Evolutionary conservation across 1,139 yeast species (phyloP).

Genomic region (Blastobotrys elegans): DNA sequence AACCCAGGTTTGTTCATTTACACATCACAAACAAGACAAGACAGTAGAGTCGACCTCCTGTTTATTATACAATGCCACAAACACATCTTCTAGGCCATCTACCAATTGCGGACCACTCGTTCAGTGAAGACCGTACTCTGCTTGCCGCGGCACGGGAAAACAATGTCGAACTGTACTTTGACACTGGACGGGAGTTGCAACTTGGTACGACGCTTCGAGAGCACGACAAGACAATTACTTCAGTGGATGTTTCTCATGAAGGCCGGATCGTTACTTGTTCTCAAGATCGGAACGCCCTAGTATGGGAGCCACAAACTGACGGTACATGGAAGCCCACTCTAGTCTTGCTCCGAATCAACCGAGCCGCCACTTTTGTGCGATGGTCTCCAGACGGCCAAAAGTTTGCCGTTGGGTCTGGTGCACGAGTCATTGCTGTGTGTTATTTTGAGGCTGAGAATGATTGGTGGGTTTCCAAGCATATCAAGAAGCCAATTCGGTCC

Average conservation of each 20-base stretch:
- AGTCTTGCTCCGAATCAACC: conserved; percentile 83
- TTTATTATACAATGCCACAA: conserved; percentile 17
- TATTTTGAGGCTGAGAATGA: conserved; percentile 94
- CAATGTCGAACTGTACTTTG: conserved; percentile 65
- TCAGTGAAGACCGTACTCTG: conserved; percentile 60
- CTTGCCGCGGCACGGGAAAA: conserved; percentile 81
- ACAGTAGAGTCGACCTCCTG: conserved; percentile 34
- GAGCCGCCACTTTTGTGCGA: conserved; percentile 89
- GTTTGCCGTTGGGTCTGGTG: conserved; percentile 97
- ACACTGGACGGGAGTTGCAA: conserved; percentile 42
- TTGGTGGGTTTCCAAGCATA: conserved; percentile 99
- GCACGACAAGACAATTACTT: conserved; percentile 93
- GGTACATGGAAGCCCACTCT: conserved; percentile 78
- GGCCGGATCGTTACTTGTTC: conserved; percentile 96
- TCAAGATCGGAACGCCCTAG: conserved; percentile 96
- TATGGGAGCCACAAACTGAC: conserved; percentile 73
- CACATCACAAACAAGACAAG: background rate
- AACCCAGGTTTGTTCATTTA: background rate
- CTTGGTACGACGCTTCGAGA: conserved; percentile 63
- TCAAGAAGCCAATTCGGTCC: conserved; percentile 87
- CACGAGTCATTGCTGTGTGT: conserved; percentile 90
- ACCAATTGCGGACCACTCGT: conserved; percentile 89
- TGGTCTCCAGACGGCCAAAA: conserved; percentile 94
- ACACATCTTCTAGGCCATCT: conserved; percentile 61
- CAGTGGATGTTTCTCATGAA: conserved; percentile 84